These are phyloP conservation scores for Anthoceros angustus DNA, from an alignment of 225 moss, liverwort and hornwort genomes.

Conservation along the genomic window DNA sequence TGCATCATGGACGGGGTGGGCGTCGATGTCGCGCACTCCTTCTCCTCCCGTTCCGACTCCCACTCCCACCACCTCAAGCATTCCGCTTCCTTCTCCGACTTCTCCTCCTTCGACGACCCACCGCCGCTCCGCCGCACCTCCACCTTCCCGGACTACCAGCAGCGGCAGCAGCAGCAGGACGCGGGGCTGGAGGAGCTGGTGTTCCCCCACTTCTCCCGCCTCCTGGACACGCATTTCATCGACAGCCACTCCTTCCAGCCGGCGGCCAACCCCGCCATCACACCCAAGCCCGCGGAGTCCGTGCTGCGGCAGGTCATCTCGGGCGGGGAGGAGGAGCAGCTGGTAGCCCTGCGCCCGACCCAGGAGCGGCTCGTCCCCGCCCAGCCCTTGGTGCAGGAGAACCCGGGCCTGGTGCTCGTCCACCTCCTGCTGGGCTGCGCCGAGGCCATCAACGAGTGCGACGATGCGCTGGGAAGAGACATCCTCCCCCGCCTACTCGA, in stretches of 20 bases:
- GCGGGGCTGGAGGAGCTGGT: background rate
- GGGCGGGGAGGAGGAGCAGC: background rate
- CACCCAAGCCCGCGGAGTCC: background rate
- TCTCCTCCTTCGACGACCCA: background rate
- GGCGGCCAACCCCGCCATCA: background rate
- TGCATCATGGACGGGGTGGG: background rate
- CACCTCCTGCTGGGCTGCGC: constrained; percentile 18
- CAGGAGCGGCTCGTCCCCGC: constrained; percentile 4
- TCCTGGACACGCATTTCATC: background rate
- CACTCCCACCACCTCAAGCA: background rate
- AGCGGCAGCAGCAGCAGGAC: background rate
- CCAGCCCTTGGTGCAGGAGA: constrained; percentile 5
- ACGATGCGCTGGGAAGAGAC: constrained; percentile 12
- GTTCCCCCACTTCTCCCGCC: background rate
- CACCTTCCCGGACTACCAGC: background rate
- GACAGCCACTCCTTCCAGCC: background rate
- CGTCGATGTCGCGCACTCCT: background rate
- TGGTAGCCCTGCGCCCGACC: background rate
- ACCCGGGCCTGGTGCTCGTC: constrained; percentile 15
- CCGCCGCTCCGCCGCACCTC: background rate
- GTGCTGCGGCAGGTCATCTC: background rate
- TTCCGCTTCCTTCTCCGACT: background rate
- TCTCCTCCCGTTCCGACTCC: background rate
- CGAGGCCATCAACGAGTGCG: constrained; percentile 12
- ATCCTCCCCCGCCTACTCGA: constrained; percentile 11